Evolutionary conservation across 352 stramenopile genomes (phyloP).

Genomic region (Aphanomyces euteiches): DNA sequence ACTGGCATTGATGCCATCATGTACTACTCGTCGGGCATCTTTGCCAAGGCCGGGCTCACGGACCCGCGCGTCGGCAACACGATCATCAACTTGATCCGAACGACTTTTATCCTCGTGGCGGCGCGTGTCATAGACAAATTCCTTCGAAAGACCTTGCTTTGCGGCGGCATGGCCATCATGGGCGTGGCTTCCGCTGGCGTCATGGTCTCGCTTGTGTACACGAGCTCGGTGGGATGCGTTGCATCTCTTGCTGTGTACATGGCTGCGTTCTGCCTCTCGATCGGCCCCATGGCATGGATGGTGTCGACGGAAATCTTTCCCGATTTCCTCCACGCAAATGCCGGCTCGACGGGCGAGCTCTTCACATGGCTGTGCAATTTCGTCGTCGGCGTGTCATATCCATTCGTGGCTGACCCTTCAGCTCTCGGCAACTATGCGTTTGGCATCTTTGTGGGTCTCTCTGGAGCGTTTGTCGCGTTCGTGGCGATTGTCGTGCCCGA

Average conservation of each 20-base stretch:
- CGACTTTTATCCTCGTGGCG: slow-evolving; percentile 47
- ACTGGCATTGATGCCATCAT: slow-evolving; percentile 68
- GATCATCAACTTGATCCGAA: slow-evolving; percentile 55
- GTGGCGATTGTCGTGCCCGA: slow-evolving; percentile 39
- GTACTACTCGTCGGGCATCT: slow-evolving; percentile 67
- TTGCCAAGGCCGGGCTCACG: slow-evolving; percentile 50
- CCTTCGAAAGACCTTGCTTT: slow-evolving; percentile 50
- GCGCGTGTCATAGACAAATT: slow-evolving; percentile 42
- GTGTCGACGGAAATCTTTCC: slow-evolving; percentile 57
- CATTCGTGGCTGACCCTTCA: slow-evolving; percentile 41
- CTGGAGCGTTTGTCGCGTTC: slow-evolving; percentile 55
- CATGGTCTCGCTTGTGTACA: slow-evolving; percentile 37
- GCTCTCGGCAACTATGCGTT: slow-evolving; percentile 44
- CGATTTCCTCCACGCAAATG: slow-evolving; percentile 47
- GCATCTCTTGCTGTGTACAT: slow-evolving; percentile 51
- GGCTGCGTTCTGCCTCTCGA: slow-evolving; percentile 42
- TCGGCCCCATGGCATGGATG: slow-evolving; percentile 53
- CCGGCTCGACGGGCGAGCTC: slow-evolving; percentile 45
- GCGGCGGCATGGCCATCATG: slow-evolving; percentile 50
- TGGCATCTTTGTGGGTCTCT: slow-evolving; percentile 42
- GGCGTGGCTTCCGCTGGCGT: slow-evolving; percentile 47
- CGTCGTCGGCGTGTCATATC: slow-evolving; percentile 50
- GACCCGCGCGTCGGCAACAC: slow-evolving; percentile 56
- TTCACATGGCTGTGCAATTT: slow-evolving; percentile 57
- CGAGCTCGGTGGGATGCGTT: slow-evolving; percentile 42